Evolutionary conservation across 75 land plant species (phyloP).

Genomic region (Chamaecyparis obtusa): DNA sequence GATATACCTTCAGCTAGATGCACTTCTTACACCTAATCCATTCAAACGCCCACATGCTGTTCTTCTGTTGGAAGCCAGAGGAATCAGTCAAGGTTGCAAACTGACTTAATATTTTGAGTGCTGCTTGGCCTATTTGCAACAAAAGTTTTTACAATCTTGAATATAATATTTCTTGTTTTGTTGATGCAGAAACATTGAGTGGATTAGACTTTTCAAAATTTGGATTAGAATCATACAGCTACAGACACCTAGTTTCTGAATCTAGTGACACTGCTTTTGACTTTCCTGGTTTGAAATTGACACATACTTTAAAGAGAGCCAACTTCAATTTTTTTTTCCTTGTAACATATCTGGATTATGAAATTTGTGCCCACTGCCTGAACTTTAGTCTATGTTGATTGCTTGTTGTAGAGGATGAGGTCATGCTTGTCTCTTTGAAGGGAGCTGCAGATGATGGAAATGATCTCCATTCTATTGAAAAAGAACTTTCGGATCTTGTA

Average conservation of each 20-base stretch:
- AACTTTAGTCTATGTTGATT: not conserved
- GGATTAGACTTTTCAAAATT: constrained; percentile 1
- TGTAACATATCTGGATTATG: not conserved
- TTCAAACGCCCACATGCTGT: constrained; percentile 62
- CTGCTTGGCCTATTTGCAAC: not conserved
- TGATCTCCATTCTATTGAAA: constrained; percentile 25
- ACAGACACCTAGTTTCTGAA: constrained; percentile 1
- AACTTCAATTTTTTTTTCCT: not conserved
- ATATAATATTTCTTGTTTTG: not conserved
- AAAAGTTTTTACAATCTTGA: not conserved
- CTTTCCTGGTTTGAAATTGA: constrained; percentile 8
- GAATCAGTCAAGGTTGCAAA: constrained; percentile 35
- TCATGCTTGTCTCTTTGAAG: constrained; percentile 31
- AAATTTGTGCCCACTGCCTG: not conserved
- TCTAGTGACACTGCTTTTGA: constrained; percentile 5
- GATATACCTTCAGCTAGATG: constrained; percentile 50
- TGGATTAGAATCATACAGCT: not conserved
- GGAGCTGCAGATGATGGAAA: constrained; percentile 15
- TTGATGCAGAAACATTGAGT: not conserved
- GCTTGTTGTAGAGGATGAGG: constrained; percentile 29
- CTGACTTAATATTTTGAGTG: not conserved
- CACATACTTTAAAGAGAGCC: not conserved
- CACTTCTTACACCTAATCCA: constrained; percentile 60
- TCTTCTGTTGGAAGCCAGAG: constrained; percentile 44
- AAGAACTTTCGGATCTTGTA: constrained; percentile 50